Percentiles rank a stretch among this genome's conserved stretches.
phyloP scores from a whole-genome alignment of 2,329 filamentous ascomycete species.

The Chrysosphaeria jannelii region DNA sequence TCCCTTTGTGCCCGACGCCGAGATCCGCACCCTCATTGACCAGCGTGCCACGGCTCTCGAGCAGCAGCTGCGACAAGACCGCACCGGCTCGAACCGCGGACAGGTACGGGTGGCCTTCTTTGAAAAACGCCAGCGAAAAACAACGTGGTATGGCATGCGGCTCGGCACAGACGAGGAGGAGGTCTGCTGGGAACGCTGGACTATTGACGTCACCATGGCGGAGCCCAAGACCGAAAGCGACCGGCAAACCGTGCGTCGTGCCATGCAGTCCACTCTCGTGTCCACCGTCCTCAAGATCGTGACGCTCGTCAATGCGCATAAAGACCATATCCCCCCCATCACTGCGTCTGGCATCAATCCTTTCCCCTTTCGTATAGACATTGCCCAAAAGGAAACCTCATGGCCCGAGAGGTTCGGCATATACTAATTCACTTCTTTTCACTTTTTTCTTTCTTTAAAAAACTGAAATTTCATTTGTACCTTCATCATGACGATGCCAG shows the following conservation, averaged over 20 bases:
- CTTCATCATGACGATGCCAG: no score
- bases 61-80: slow-evolving; percentile 7
- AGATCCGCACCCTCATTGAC: slow-evolving; percentile 82
- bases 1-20: slow-evolving; percentile 65
- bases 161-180: slow-evolving; percentile 49
- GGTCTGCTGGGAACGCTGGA: slow-evolving; percentile 93
- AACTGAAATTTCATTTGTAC: no score
- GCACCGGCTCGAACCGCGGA: slow-evolving; percentile 26
- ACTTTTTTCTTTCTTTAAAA: neutral
- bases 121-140: slow-evolving; percentile 64
- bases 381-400: slow-evolving; percentile 47
- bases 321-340: slow-evolving; percentile 90
- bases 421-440: slow-evolving; percentile 15
- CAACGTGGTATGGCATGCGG: slow-evolving; percentile 39
- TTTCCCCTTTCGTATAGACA: slow-evolving; percentile 76
- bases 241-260: slow-evolving; percentile 58
- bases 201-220: slow-evolving; percentile 72
- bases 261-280: slow-evolving; percentile 72
- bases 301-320: slow-evolving; percentile 59
- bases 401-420: slow-evolving; percentile 53
- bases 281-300: slow-evolving; percentile 77
- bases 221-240: slow-evolving; percentile 73
- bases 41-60: slow-evolving; percentile 44
- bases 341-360: slow-evolving; percentile 77
- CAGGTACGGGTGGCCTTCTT: slow-evolving; percentile 78